Evolutionary conservation across 2,329 filamentous ascomycete genomes (phyloP), one percentile per base, ranked within the genome.

Genomic region (Tetracladium maxilliforme): DNA sequence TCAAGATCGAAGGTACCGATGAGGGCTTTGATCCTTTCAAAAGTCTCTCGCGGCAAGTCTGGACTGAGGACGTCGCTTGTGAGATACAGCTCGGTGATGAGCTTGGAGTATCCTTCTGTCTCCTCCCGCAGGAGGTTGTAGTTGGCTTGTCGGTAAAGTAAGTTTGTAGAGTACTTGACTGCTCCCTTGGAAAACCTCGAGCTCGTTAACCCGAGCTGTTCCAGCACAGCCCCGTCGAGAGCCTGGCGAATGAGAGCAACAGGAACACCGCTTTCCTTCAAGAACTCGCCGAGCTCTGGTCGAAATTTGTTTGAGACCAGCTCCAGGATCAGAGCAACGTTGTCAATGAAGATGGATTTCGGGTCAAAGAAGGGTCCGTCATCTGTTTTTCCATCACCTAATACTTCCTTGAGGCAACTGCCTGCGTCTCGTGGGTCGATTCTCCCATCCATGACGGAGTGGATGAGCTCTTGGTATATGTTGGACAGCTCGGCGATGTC

Each of bases 1-100:
- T 98, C 90, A 33, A 98, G 64, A 49, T 98, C 87, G 43, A 98
- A 98, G 6, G 90, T 90, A 29, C 90, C 90, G 36, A 98, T 92
- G 40, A 98, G 67, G 10, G 81, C 87, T 51, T 93, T 94, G 33
- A 98, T 77, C 34, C 76, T 74, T 45, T 94, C 81, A 40, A 93
- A 94, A 1, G 84, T 84, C 40, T 84, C 76, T 37, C 79, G 73
- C n/a, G n/a, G n/a, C n/a, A n/a, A n/a, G n/a, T n/a, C n/a, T n/a
- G n/a, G n/a, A 38, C 80, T 73, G 3, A 87, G 82, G 18, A 79
- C 66, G 33, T 83, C 77, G 40, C 79, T 82, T 1, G 80, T 92
- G 6, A 83, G 87, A 50, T 94, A 98, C 16, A 95, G 73, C 48
- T 98, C 90, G 0, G 87, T 94, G 31, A 93, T 73, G 23, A 98